Base-by-base conservation (phyloP, 768 basidiomycete species). In the Cantharellus cinnabarinus region DNA sequence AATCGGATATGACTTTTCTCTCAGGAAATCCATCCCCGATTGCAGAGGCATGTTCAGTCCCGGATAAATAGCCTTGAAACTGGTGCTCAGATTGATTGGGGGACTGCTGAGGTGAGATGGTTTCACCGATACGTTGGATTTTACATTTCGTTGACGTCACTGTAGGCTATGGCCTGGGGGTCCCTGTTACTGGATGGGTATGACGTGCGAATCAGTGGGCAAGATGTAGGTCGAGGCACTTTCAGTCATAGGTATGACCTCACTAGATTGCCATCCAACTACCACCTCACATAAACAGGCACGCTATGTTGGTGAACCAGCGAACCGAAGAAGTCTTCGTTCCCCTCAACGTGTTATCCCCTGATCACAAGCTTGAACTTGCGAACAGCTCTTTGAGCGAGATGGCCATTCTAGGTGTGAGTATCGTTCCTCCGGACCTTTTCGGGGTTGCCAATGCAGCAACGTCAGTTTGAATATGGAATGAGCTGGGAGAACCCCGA, bases 241-340 rank as follows among this genome's bases (percentile, higher is more conserved):
- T 89, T 91, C 70, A 88, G 85, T 63, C 86, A 89, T 57, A 74
- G 84, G 77, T 77, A 52, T 14, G 70, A 61, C 35, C 41, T 59
- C 2, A 14, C 29, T 57, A 53, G 41, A 52, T 56, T 7, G 41
- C 57, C 20, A 29, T 29, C 20, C 20, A 29, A 29, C 20, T 29
- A 29, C 20, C 20, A 29, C 20, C 20, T 57, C 61, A 40, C 5
- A 51, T 40, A 0, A 20, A 54, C 42, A 79, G 80, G 3, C 91
- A 94, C 69, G 89, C 89, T 0, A 91, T 94, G 88, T 71, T 93
- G 20, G 87, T 94, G 1, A 80, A 95, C 66, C 91, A 94, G 69
- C 77, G 77, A 66, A 83, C 81, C 0, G 90, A 94, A 64, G 73
- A 76, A 0, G 84, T 88, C 7, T 68, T 80, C 40, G 84, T 93